phyloP scores from a whole-genome alignment of 2,329 filamentous ascomycete genomes.

The Chaetoscypha palmicola region DNA sequence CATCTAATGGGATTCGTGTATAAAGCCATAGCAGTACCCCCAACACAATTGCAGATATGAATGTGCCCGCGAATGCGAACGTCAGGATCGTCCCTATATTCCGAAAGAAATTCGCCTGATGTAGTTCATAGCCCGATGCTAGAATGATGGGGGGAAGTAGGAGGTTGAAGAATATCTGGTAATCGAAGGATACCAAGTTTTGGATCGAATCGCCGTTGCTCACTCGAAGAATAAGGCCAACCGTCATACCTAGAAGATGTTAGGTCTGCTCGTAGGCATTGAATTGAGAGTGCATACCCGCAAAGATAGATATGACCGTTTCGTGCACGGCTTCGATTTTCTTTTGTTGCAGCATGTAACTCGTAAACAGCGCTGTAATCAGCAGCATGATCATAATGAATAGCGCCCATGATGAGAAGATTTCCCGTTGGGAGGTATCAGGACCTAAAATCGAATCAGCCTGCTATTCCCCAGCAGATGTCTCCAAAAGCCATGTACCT shows the following conservation, averaged over 20 bases:
- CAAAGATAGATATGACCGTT: constrained; percentile 97
- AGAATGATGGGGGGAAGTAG: constrained; percentile 97
- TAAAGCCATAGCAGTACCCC: constrained; percentile 84
- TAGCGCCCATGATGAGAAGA: constrained; percentile 91
- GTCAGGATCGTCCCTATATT: constrained; percentile 97
- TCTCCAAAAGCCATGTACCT: constrained; percentile 17
- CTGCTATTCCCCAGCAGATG: constrained; percentile 9
- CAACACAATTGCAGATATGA: constrained; percentile 93
- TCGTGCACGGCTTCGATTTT: constrained; percentile 97
- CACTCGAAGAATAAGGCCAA: constrained; percentile 80
- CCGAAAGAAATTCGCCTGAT: constrained; percentile 98
- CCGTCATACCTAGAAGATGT: constrained; percentile 69
- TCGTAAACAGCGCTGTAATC: constrained; percentile 90
- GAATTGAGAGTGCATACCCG: constrained; percentile 65
- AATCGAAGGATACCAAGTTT: constrained; percentile 91
- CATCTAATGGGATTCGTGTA: constrained; percentile 78
- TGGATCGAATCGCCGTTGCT: constrained; percentile 77
- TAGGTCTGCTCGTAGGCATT: too few species aligned
- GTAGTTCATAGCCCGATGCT: constrained; percentile 91
- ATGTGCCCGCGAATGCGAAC: constrained; percentile 94
- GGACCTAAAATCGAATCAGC: constrained; percentile 42
- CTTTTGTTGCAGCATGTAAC: constrained; percentile 92
- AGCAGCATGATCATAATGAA: constrained; percentile 95
- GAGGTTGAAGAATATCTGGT: constrained; percentile 99
- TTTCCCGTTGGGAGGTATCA: constrained; percentile 85